Evolutionary conservation across 1,139 yeast species (phyloP), one percentile per base, ranked within the genome.

Genomic region (Hyphopichia fennica): DNA sequence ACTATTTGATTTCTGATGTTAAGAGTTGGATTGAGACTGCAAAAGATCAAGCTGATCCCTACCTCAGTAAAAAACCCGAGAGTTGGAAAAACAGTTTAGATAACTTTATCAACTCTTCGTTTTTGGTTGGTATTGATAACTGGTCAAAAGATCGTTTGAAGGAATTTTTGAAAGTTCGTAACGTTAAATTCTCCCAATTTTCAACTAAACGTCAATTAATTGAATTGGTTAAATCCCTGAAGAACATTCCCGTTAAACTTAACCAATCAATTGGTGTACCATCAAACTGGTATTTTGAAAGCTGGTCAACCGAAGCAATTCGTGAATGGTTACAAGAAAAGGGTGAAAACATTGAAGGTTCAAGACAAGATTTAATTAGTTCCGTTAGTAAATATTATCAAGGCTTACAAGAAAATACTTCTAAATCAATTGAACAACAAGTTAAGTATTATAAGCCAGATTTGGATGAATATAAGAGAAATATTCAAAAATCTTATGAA

Each of bases 121-220:
- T 75, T 47, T 57, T 72, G 43, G 57, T 70, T 38, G 77, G 75
- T 25, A 60, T 76, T 38, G 75, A 75, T 38, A 57, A 57, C 22
- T 76, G 81, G 81, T 63, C 77, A 22, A 72, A 72, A 51, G 72
- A 66, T 23, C 67, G 78, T 42, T 68, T 82, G 46, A 71, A 67
- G 53, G 68, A 73, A 27, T 82, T 76, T 56, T 64, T 82, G 46
- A 71, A 69, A 38, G 68, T 78, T 7, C 76, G 87, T 48, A 77
- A 76, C 22, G 63, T 81, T 27, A 56, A 66, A 14, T 65, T 72
- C 39, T 77, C 83, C 18, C 62, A 65, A 28, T 65, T 72, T 41
- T 64, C 79, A 16, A 69, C 79, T 31, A 72, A 70, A 50, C 60
- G 66, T 25, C 71, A 79, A 44, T 65, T 82, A 50, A 58, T 75